Evolutionary conservation across 306 rosid species (phyloP), one percentile per base, ranked within the genome.

Genomic region (Quercus wislizeni): DNA sequence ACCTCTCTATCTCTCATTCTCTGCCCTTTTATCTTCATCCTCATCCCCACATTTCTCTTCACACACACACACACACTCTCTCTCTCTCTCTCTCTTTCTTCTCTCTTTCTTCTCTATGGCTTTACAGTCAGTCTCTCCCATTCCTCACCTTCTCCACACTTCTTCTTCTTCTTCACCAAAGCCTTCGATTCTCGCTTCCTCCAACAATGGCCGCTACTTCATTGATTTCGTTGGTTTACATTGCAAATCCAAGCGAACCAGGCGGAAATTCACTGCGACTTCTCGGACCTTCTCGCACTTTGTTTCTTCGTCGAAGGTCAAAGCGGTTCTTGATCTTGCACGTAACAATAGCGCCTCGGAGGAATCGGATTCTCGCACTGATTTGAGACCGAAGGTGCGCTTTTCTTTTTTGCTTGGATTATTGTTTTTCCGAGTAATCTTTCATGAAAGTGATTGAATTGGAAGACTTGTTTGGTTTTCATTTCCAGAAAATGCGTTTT

Each of bases 21-120:
- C 76, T 80, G 83, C 83, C 74, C 61, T 80, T 83, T 86, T 90
- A 89, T 91, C 92, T 83, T 81, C 82, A 76, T 73, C 59, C 74
- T 35, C 67, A 74, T 46, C 14, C 74, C 69, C 87, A 68, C 70
- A 78, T 43, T 55, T 77, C 59, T 67, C 71, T 81, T 83, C 85
- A 82, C 81, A 2, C 85, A 80, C 4, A 41, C 56, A 80, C 85
- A 80, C 81, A 7, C 84, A 77, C 6, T 28, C 56, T 21, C 35
- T 27, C 54, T 19, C 68, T 33, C 52, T 33, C 84, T 33, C 76
- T 23, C 82, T 76, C 76, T 25, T 79, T 57, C 78, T 38, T 33
- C 76, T 23, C 82, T 76, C 76, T 25, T 79, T 57, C 78, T 38
- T 35, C 77, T 5, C 69, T 31, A 94, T 94, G 99, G 99, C 97